Evolutionary conservation across 2,329 filamentous ascomycete genomes (phyloP), one percentile per base, ranked within the genome.

Genomic region (Venturia nashicola): DNA sequence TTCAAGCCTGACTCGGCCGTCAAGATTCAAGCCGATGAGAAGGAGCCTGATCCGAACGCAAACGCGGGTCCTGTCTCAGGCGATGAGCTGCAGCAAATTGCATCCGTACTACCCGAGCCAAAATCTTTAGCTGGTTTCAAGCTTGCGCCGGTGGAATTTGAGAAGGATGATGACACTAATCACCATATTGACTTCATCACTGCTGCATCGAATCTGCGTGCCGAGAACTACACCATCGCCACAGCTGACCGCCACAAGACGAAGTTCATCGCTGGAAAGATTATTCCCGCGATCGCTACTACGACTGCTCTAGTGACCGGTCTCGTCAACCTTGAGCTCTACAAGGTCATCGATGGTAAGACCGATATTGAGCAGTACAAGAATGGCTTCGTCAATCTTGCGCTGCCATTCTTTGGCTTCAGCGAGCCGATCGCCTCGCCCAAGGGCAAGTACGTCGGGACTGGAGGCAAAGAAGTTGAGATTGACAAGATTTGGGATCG

Each of bases 161-260:
- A 99, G 78, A 99, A 99, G 82, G 94, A 99, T 68, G 94, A 99
- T 71, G 95, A 99, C 75, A 90, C 88, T 61, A 99, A 99, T 76
- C 86, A 94, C 76, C 94, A 99, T 80, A 99, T 99, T 71, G 94
- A 97, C 76, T 99, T 99, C 80, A 97, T 99, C 77, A 95, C 94
- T 8, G 91, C 92, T 1, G 92, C 92, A 68, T 97, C 92, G 80
- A 99, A 99, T 75, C 81, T 99, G 66, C 90, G 95, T 66, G 94
- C 94, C 0, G 89, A 96, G 76, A 99, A 99, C 79, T 99, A 99
- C 83, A 96, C 94, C 76, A 99, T 99, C 69, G 86, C 90, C 71
- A 83, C 86, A 67, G 92, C 94, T 0, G 93, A 99, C 73, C 85
- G 91, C 67, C 94, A 97, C 82, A 96, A 94, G 86, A 99, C 93